A percentile compares a stretch with the other conserved stretches of the same genome.
These are phyloP conservation scores for Curvularia sp. DNA, from an alignment of 2,329 filamentous ascomycete genomes.

Conservation along the genomic window DNA sequence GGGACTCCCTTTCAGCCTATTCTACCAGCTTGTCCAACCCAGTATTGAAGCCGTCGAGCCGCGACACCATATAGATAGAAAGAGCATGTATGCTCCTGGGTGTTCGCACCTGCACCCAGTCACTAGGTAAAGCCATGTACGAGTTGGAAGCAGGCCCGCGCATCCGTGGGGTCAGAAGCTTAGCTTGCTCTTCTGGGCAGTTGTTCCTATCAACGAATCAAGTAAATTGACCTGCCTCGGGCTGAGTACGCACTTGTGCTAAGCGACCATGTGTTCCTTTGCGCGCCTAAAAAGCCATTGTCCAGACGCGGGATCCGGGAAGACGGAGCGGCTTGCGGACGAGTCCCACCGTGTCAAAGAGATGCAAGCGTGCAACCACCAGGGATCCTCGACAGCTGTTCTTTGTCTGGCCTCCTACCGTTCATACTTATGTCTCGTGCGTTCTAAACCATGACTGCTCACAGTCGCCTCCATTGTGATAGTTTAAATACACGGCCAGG, in stretches of 20 bases:
- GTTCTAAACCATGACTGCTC: not conserved
- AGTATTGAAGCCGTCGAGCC: not conserved
- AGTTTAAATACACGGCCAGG: no score
- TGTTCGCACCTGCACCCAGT: not conserved
- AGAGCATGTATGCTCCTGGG: not conserved
- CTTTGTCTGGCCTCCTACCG: not conserved
- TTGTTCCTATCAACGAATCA: not conserved
- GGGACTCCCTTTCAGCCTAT: slow-evolving; percentile 23
- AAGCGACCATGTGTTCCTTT: not conserved
- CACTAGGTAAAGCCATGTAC: not conserved
- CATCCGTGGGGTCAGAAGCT: not conserved
- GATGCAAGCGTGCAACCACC: not conserved
- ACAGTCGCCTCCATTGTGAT: not conserved
- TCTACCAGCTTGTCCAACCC: slow-evolving; percentile 9
- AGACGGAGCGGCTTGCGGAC: slow-evolving; percentile 19
- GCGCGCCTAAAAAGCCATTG: not conserved
- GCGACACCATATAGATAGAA: not conserved
- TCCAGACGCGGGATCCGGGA: slow-evolving; percentile 5
- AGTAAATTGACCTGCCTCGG: not conserved
- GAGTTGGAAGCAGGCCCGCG: slow-evolving; percentile 13
- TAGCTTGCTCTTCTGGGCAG: not conserved
- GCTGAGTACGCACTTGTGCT: not conserved
- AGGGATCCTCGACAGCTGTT: not conserved
- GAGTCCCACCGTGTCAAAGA: not conserved
- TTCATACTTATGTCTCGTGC: not conserved